These are phyloP conservation scores for Mycocentrospora acerina DNA, from an alignment of 2,329 filamentous ascomycete genomes.

Conservation along the genomic window DNA sequence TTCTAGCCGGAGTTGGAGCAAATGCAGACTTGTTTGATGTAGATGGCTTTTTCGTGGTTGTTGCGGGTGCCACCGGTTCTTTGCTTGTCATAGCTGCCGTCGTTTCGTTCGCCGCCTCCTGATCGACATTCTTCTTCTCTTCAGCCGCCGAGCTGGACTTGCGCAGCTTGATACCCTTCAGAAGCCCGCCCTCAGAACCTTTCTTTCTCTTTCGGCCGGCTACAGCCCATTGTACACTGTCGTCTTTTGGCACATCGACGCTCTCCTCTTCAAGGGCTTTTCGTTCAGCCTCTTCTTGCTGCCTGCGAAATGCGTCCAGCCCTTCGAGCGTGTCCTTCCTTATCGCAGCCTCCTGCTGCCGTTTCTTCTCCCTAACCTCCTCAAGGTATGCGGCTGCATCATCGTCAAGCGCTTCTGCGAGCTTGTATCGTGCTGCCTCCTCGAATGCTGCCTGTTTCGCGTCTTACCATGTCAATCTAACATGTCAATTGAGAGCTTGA, in stretches of 20 bases:
- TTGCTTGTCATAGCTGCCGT: too few relatives aligned
- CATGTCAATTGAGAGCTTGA: slow-evolving; percentile 26
- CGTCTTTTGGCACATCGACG: slow-evolving; percentile 39
- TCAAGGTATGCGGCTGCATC: slow-evolving; percentile 76
- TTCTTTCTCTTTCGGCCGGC: slow-evolving; percentile 56
- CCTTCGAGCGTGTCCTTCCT: slow-evolving; percentile 61
- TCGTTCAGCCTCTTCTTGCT: slow-evolving; percentile 61
- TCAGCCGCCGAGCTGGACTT: slow-evolving; percentile 34
- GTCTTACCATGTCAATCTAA: slow-evolving; percentile 50
- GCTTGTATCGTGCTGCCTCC: slow-evolving; percentile 67
- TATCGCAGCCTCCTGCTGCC: slow-evolving; percentile 58
- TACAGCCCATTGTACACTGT: slow-evolving; percentile 52
- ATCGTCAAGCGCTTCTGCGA: slow-evolving; percentile 78
- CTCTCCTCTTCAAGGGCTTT: slow-evolving; percentile 44
- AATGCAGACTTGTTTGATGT: slow-evolving; percentile 7
- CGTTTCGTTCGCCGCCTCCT: slow-evolving; percentile 1
- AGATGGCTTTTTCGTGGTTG: neutral
- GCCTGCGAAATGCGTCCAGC: slow-evolving; percentile 59
- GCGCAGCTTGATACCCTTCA: slow-evolving; percentile 49
- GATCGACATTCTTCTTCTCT: slow-evolving; percentile 5
- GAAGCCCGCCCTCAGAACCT: slow-evolving; percentile 35
- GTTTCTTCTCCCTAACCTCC: slow-evolving; percentile 58
- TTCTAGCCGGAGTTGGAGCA: slow-evolving; percentile 14
- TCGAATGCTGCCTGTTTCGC: slow-evolving; percentile 89
- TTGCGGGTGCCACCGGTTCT: too few relatives aligned